A percentile compares a stretch with the other conserved stretches of the same genome.
phyloP scores from a whole-genome alignment of 257 asterid genomes.

The Lycium ferocissimum region DNA sequence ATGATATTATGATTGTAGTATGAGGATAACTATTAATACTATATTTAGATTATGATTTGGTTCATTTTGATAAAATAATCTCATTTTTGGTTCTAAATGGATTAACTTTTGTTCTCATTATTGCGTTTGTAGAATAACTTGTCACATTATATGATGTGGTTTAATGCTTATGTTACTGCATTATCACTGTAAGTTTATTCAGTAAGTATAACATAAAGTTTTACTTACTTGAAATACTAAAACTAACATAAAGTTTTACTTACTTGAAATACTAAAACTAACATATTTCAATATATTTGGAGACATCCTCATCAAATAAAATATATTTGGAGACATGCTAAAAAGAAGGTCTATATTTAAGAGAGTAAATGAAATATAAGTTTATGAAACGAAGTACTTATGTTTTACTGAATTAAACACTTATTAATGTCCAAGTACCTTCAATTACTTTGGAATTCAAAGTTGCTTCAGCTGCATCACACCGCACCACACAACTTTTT shows the following conservation, averaged over 20 bases:
- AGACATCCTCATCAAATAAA: no score
- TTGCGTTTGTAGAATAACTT: conserved; percentile 6
- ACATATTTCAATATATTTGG: background rate
- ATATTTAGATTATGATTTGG: background rate
- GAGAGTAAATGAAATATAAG: background rate
- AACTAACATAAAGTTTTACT: background rate
- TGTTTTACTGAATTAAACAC: background rate
- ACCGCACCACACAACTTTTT: background rate
- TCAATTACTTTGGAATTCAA: background rate
- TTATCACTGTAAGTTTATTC: background rate
- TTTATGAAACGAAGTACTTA: conserved; percentile 18
- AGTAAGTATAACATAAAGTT: background rate
- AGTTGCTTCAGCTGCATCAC: background rate
- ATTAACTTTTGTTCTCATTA: background rate
- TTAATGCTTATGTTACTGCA: background rate
- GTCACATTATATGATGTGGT: background rate
- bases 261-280: background rate
- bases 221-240: conserved; percentile 20
- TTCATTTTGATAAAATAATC: background rate
- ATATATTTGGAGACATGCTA: background rate
- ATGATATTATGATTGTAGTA: background rate
- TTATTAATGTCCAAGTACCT: background rate
- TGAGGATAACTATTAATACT: background rate
- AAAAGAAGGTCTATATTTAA: conserved; percentile 2
- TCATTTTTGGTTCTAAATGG: background rate